Percentiles rank a stretch among this genome's conserved stretches.
Conservation (phyloP, 139 green algal genomes). For the Coelastrella sp. region DNA sequence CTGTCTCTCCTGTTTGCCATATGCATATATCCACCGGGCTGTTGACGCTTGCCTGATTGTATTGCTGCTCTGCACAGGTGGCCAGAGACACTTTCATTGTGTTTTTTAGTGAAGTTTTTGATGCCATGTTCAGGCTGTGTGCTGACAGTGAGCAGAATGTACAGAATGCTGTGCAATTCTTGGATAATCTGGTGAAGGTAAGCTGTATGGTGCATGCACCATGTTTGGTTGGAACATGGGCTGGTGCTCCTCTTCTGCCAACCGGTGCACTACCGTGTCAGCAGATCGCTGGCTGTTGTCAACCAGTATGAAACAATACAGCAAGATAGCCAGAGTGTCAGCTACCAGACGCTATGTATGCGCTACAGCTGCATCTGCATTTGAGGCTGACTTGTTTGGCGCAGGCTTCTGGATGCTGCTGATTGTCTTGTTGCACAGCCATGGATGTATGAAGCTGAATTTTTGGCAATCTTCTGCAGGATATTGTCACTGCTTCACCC, state of each 20-base stretch:
- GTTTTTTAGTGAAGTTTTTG: slow-evolving; percentile 94
- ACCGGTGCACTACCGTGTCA: background rate
- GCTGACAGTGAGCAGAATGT: slow-evolving; percentile 81
- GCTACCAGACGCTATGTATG: too few relatives aligned
- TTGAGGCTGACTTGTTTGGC: background rate
- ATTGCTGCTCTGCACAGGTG: slow-evolving; percentile 50
- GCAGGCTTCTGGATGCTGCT: too few relatives aligned
- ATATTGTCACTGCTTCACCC: slow-evolving; percentile 69
- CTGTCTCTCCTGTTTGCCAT: background rate
- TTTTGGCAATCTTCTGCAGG: slow-evolving; percentile 55
- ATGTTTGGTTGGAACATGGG: too few relatives aligned
- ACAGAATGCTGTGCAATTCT: slow-evolving; percentile 91
- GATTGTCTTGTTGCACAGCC: too few relatives aligned
- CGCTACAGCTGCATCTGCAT: too few relatives aligned
- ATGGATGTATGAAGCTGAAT: too few relatives aligned
- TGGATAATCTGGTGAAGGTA: slow-evolving; percentile 96
- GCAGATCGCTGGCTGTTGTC: background rate
- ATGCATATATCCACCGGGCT: too few relatives aligned
- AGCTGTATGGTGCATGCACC: too few relatives aligned
- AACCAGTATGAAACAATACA: background rate
- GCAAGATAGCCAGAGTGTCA: too few relatives aligned
- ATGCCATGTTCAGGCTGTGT: slow-evolving; percentile 91
- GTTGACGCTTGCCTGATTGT: too few relatives aligned
- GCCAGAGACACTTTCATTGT: slow-evolving; percentile 85
- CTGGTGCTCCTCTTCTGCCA: too few relatives aligned